Base-by-base conservation (phyloP, 2,329 filamentous ascomycete species). In the Phyllosticta citriasiana region DNA sequence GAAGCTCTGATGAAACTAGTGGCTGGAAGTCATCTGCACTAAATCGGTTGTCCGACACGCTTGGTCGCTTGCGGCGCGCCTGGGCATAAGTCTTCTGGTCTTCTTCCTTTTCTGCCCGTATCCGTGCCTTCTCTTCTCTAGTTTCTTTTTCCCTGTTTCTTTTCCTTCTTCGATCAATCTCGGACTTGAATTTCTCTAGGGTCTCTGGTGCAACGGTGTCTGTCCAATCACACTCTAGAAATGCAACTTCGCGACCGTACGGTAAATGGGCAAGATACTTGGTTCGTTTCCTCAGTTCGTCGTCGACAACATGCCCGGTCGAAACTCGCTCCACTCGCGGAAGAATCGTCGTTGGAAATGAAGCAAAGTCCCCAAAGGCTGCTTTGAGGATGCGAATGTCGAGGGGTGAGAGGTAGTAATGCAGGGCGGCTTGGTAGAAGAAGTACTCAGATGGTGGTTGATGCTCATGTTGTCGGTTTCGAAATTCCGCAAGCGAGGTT, bases 221-320 rank as follows among this genome's bases (percentile, higher is more conserved):
- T 2, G 89, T 91, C 92, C 92, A 97, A 72, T 97, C 91, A 70
- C 92, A 97, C 74, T 97, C 92, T 1, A 97, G 74, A 68, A 96
- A 96, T 66, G 82, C 91, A 52, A 97, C 89, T 66, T 96, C 88
- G 71, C 91, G 96, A n/a, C 92, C 92, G 57, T 88, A 86, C 0
- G 92, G 92, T 5, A 97, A 80, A 73, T 97, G 92, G 0, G 85
- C 84, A 2, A 97, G 81, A 66, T 96, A 97, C 71, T 94, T 96
- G 60, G 89, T 86, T 33, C 91, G 84, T 70, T 88, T 91, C 55
- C 92, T 85, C 59, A 96, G 74, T 16, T 87, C 86, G 68, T 96
- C 91, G 66, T 97, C 91, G 4, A 97, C 85, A 4, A 91, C 86
- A 69, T 96, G 90, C 1, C 91, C 91, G 1, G 88, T 91, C 0